Evolutionary conservation across 2,329 filamentous ascomycete genomes (phyloP).

Genomic region (Fusarium nanum): DNA sequence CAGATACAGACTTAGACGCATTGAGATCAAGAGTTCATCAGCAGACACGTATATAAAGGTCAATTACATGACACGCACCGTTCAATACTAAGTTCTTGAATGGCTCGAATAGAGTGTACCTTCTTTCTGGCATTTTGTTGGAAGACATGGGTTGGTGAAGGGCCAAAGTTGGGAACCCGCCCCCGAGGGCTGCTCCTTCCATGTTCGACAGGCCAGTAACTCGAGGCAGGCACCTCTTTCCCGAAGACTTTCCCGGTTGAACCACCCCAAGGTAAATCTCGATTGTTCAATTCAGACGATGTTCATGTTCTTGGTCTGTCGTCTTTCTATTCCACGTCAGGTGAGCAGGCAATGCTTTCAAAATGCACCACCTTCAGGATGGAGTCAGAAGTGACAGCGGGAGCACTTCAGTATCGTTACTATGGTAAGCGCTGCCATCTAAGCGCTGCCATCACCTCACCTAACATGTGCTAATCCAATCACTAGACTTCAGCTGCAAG

Average conservation of each 20-base stretch:
- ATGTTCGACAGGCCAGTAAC: background rate
- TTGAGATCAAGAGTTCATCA: too few species aligned
- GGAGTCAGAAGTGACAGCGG: rapidly evolving
- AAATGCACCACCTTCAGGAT: background rate
- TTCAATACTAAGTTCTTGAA: too few species aligned
- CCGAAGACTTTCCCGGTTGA: background rate
- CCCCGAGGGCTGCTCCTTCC: background rate
- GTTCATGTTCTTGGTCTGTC: background rate
- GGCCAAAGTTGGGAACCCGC: background rate
- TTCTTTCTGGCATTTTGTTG: background rate
- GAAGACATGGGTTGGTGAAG: background rate
- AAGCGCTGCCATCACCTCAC: rapidly evolving
- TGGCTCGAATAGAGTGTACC: too few species aligned
- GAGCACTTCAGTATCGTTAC: background rate
- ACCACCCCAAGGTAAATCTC: rapidly evolving
- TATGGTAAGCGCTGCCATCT: background rate
- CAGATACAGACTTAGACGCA: background rate
- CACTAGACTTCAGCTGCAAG: rapidly evolving
- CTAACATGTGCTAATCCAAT: rapidly evolving
- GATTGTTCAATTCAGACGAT: rapidly evolving
- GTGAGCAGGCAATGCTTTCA: rapidly evolving
- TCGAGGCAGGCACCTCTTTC: background rate
- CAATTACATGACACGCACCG: too few species aligned
- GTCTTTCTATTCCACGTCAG: too few species aligned
- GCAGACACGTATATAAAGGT: too few species aligned